These are phyloP conservation scores for Angophora floribunda DNA, from an alignment of 345 rosid species.

Conservation along the genomic window DNA sequence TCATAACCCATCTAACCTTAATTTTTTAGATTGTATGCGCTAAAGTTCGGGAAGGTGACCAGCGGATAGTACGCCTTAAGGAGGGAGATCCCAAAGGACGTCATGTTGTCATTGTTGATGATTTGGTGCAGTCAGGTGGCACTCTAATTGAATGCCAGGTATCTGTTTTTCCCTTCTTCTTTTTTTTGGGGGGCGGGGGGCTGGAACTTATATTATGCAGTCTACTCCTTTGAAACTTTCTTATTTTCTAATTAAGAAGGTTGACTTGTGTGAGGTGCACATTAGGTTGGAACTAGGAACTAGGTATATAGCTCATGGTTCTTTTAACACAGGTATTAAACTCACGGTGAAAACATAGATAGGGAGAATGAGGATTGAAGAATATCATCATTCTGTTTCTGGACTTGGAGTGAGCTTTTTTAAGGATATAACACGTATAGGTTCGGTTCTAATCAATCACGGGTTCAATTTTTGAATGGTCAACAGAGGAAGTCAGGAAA, in stretches of 20 bases:
- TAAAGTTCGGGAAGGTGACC: conserved; percentile 88
- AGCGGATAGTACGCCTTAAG: conserved; percentile 81
- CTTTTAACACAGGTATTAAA: not conserved
- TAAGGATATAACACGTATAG: not conserved
- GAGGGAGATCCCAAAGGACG: conserved; percentile 86
- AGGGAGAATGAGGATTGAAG: not conserved
- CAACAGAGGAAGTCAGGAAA: not conserved
- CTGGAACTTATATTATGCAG: not conserved
- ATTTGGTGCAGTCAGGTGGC: conserved; percentile 97
- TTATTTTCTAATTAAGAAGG: not conserved
- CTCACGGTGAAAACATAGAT: not conserved
- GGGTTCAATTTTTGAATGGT: not conserved
- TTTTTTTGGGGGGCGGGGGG: not conserved
- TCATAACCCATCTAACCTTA: not conserved
- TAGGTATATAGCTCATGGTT: not conserved
- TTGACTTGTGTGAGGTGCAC: not conserved
- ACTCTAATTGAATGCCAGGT: conserved; percentile 98
- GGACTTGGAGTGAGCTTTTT: not conserved
- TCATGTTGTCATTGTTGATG: conserved; percentile 93
- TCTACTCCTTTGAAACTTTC: not conserved
- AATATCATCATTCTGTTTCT: not conserved
- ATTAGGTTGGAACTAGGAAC: not conserved
- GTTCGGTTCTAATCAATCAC: not conserved
- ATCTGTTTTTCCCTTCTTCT: not conserved
- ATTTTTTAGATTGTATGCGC: conserved; percentile 73